Evolutionary conservation across 179 eudicot genomes (phyloP), one percentile per base, ranked within the genome.

Genomic region (Beta corolliflora): DNA sequence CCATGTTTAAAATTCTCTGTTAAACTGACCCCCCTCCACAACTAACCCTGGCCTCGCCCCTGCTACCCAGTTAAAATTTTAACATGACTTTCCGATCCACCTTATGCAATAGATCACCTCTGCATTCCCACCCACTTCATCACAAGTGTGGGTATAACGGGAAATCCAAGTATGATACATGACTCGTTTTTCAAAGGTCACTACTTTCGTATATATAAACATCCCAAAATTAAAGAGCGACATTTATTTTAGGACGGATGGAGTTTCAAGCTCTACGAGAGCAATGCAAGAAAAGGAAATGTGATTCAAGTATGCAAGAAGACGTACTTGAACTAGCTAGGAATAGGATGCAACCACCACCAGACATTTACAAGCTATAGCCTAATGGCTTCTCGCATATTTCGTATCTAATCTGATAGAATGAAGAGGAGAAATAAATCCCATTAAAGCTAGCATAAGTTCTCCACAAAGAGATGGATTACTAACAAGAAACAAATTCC

Each of bases 331-430:
- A 87, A 82, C 71, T 53, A 76, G 84, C 77, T 31, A 31, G 36
- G 36, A 31, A 85, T 80, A 75, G 80, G 82, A 58, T 82, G 85
- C 89, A 68, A 81, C 58, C 85, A 82, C 84, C 87, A 86, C 89
- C 87, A 84, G 87, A 86, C 83, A 81, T 77, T 81, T 61, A 81
- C 23, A 70, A 83, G 72, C 77, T 70, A 36, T 36, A 84, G 89
- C 89, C 89, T 84, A 85, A 79, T 84, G 87, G 89, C 87, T 84
- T 72, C 87, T 82, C 77, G 80, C 84, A 84, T 77, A 68, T 77
- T 84, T 53, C 81, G 74, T 83, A 61, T 66, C 60, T 36, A 87
- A 48, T 87, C 87, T 84, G 84, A 81, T 77, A 80, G 79, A 81
- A 73, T 53, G 72, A 78, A 72, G 82, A 81, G 56, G 46, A 59